Evolutionary conservation across 2,329 filamentous ascomycete species (phyloP).

Genomic region (Phoma herbarum): DNA sequence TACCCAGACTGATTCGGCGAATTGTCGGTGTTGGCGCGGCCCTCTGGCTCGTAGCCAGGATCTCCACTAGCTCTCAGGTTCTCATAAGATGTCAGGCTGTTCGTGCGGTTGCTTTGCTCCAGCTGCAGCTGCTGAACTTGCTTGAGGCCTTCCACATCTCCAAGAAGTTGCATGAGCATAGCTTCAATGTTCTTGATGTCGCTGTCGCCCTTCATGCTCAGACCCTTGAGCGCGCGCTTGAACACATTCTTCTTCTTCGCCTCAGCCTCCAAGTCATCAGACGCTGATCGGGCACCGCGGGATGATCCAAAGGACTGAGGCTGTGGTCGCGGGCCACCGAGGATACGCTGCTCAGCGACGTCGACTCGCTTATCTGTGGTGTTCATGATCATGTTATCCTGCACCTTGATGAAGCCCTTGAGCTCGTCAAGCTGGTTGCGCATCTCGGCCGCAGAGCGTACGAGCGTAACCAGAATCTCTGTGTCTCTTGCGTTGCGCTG

Average conservation of each 20-base stretch:
- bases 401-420: constrained; percentile 89
- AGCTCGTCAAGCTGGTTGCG: constrained; percentile 95
- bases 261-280: constrained; percentile 64
- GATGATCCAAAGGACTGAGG: constrained; percentile 66
- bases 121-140: constrained; percentile 48
- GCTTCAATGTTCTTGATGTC: constrained; percentile 80
- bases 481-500: constrained; percentile 96
- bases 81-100: constrained; percentile 73
- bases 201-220: constrained; percentile 86
- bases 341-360: constrained; percentile 79
- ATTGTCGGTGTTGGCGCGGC: constrained; percentile 77
- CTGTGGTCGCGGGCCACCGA: constrained; percentile 86
- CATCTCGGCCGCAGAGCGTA: constrained; percentile 95
- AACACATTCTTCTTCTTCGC: constrained; percentile 94
- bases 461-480: constrained; percentile 92
- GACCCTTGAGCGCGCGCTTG: constrained; percentile 87
- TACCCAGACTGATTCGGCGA: constrained; percentile 80
- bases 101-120: constrained; percentile 47
- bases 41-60: constrained; percentile 82
- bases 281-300: constrained; percentile 63
- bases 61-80: constrained; percentile 75
- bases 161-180: constrained; percentile 83
- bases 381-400: constrained; percentile 87
- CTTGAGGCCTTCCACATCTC: constrained; percentile 79
- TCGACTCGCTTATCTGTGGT: constrained; percentile 89